phyloP scores from a whole-genome alignment of 2,329 filamentous ascomycete species.

The Trichoderma pleuroti region DNA sequence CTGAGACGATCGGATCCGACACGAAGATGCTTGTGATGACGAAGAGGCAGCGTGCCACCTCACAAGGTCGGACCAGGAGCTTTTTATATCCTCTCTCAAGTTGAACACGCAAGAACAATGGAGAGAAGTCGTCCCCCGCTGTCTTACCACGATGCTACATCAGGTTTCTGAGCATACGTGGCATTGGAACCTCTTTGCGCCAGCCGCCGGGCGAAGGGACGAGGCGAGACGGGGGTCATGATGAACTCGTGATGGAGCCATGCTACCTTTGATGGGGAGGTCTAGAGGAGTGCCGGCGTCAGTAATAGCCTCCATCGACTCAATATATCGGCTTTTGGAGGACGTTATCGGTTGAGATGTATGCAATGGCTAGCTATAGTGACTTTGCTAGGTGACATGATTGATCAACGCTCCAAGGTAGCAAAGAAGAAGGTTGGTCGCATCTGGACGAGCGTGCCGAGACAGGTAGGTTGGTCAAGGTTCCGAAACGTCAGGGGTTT shows the following conservation, averaged over 20 bases:
- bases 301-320: neutral
- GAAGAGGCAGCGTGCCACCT: slow-evolving; percentile 1
- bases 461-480: neutral
- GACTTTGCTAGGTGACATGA: neutral
- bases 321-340: neutral
- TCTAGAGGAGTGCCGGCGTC: neutral
- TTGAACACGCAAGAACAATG: neutral
- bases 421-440: slow-evolving; percentile 10
- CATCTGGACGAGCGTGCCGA: slow-evolving; percentile 10
- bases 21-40: neutral
- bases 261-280: neutral
- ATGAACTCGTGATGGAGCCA: neutral
- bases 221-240: neutral
- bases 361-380: neutral
- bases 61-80: slow-evolving; percentile 1
- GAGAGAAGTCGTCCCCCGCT: neutral
- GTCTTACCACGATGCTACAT: slow-evolving; percentile 17
- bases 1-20: neutral
- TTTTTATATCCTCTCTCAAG: slow-evolving; percentile 11
- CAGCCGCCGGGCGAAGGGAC: neutral
- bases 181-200: neutral
- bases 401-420: neutral
- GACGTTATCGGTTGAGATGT: neutral
- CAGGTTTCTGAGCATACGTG: slow-evolving; percentile 10
- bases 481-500: slow-evolving; percentile 15